Evolutionary conservation across 192 early-diverging fungal species (phyloP), one percentile per base, ranked within the genome.

Genomic region (Powellomyces hirtus): DNA sequence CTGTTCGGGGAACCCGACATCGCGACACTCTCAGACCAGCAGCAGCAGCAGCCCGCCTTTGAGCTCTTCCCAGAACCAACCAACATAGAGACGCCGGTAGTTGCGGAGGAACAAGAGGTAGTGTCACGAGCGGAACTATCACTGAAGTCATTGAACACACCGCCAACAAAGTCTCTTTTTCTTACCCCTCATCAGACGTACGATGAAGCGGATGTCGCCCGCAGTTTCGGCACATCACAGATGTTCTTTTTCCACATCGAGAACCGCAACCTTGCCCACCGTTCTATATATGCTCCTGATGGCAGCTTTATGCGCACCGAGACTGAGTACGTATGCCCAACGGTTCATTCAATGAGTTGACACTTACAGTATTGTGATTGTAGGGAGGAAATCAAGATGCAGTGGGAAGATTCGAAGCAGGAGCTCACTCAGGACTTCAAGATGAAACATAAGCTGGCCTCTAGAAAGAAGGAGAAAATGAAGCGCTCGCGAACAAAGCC

Each of bases 401-500:
- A 79, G 24, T 88, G 84, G 84, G 79, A 88, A 62, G 75, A 79
- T 42, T 74, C 65, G 18, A 70, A 80, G 4, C 71, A 80, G 46
- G 77, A 86, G 27, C 66, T 88, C 67, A 88, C 86, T 0, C 75
- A 80, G 45, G 86, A 87, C 27, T 88, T 84, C 70, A 88, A 88
- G 68, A 71, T 82, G 44, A 88, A 88, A 64, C 85, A 88, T 63
- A 85, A 84, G 62, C 18, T 38, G 18, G 71, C 71, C 1, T 58
- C 40, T 18, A 27, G 71, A 10, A 40, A 51, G 26, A 53, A 59
- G 58, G 63, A 66, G 64, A 73, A 73, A 40, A 58, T 73, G 71
- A 65, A 60, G 57, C 62, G 71, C 30, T 18, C 58, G 58, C 49
- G 63, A 29, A 38, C n/a, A 62, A 56, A 29, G 18, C 46, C n/a